Conservation (phyloP, 352 stramenopile species). For the Phytophthora uliginosa region DNA sequence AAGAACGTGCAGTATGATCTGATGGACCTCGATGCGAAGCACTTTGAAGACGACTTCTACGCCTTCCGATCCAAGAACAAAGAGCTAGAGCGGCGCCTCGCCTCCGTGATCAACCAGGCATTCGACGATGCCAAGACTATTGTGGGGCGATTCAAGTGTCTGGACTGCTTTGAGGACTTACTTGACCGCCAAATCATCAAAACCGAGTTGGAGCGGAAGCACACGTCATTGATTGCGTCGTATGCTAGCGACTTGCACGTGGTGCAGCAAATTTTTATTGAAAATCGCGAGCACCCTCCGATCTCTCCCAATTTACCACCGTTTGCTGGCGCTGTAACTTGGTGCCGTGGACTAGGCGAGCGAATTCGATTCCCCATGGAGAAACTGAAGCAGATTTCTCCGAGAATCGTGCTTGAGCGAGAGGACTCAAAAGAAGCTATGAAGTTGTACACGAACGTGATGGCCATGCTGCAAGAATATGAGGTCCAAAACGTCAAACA, state of each 20-base stretch:
- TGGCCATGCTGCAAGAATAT: constrained; percentile 86
- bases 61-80: constrained; percentile 91
- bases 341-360: constrained; percentile 89
- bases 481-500: constrained; percentile 87
- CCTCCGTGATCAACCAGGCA: constrained; percentile 92
- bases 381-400: constrained; percentile 85
- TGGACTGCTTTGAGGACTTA: constrained; percentile 94
- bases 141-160: constrained; percentile 88
- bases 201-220: constrained; percentile 92
- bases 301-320: constrained; percentile 92
- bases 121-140: constrained; percentile 95
- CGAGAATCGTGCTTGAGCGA: constrained; percentile 84
- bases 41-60: constrained; percentile 95
- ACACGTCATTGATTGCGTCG: constrained; percentile 80
- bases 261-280: constrained; percentile 93
- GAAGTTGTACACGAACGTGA: constrained; percentile 92
- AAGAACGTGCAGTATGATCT: constrained; percentile 90
- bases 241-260: constrained; percentile 86
- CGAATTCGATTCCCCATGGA: constrained; percentile 92
- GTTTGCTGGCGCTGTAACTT: constrained; percentile 92
- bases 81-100: constrained; percentile 88
- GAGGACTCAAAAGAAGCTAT: constrained; percentile 93
- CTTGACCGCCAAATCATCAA: constrained; percentile 88
- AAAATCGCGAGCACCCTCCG: constrained; percentile 86
- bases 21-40: constrained; percentile 90